Conservation (phyloP, 2,329 filamentous ascomycete genomes). For the Sporothrix variecibatus region DNA sequence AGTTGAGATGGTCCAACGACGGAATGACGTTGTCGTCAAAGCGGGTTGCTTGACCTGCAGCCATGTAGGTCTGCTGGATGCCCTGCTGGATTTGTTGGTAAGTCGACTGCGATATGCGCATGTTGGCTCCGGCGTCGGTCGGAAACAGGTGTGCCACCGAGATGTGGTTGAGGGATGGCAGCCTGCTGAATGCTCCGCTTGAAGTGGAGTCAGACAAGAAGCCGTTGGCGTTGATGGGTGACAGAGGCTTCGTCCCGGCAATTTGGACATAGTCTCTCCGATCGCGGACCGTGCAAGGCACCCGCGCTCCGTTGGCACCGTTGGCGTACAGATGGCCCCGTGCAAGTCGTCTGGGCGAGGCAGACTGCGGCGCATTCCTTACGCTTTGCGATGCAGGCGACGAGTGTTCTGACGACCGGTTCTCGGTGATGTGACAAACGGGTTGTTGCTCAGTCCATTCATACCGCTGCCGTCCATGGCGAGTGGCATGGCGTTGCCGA, state of each 20-base stretch:
- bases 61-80: not conserved
- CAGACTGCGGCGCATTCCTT: not conserved
- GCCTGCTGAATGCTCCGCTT: not conserved
- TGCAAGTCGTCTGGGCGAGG: not conserved
- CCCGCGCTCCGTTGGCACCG: not conserved
- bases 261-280: not conserved
- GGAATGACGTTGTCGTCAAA: not conserved
- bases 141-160: not conserved
- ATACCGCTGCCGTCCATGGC: not conserved
- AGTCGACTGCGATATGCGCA: not conserved
- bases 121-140: not conserved
- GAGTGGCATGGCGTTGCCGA: not conserved
- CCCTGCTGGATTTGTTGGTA: not conserved
- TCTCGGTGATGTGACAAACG: not conserved
- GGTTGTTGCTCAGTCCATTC: not conserved
- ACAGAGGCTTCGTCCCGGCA: not conserved
- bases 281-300: slow-evolving; percentile 5
- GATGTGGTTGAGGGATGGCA: not conserved
- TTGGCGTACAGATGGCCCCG: not conserved
- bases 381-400: not conserved
- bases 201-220: not conserved
- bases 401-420: not conserved
- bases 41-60: not conserved
- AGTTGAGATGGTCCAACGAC: not conserved
- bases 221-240: not conserved